Evolutionary conservation across 768 basidiomycete genomes (phyloP), one percentile per base, ranked within the genome.

Genomic region (Lactarius akahatsu): DNA sequence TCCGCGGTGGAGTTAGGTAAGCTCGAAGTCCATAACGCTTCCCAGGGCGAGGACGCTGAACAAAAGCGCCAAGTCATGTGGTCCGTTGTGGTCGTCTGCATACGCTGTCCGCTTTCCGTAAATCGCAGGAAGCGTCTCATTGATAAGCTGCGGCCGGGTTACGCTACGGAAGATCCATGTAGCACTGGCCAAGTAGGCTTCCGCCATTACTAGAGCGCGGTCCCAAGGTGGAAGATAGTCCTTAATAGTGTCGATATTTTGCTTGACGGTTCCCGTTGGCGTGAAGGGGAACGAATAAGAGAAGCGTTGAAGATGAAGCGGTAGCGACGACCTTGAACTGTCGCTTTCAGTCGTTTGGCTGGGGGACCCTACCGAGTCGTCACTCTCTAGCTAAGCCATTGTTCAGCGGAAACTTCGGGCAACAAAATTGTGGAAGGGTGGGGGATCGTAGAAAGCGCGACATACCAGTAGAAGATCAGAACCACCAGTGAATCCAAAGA

Each of bases 401-500:
- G 18, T 52, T 57, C 45, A 68, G 32, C 15, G 11, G 10, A 47
- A 34, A 52, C 11, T 2, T 28, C 5, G 13, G 28, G 26, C 23
- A 47, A 62, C 1, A 30, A 32, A 40, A 23, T 5, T 0, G 36
- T 15, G 20, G 20, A 13, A 2, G 23, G 5, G 13, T 23, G 26
- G 50, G 50, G 50, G 10, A 26, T 13, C 3, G 45, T 47, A 20
- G 18, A 41, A 16, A 18, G 18, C 10, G 26, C 1, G 8, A 54
- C 67, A 45, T 54, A 73, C 65, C 20, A 69, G 47, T 1, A 65
- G 59, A 36, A 63, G 74, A 76, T 92, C 90, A 28, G 90, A 83
- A 30, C 89, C 89, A 15, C 86, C 89, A 15, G 90, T 86, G 41
- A 85, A 87, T 28, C 90, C 91, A 70, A 89, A 89, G 74, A 89